Conservation (phyloP, 2,329 filamentous ascomycete genomes). For the Lachnellula suecica region DNA sequence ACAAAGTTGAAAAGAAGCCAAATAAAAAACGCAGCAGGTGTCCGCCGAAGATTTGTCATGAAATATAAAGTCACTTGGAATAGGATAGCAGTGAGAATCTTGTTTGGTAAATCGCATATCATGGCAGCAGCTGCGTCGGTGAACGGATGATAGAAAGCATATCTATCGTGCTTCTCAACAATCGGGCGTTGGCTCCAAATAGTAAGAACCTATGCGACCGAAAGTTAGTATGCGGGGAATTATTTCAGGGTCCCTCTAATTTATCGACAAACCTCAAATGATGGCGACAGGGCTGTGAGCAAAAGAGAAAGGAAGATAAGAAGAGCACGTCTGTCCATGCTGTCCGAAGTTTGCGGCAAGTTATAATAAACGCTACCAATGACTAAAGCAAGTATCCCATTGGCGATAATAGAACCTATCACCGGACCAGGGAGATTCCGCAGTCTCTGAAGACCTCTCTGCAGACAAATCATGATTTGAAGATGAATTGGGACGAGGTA, state of each 20-base stretch:
- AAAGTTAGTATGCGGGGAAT: neutral
- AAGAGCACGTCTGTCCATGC: constrained; percentile 61
- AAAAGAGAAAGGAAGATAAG: constrained; percentile 69
- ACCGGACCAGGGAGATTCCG: constrained; percentile 71
- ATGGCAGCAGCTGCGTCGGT: constrained; percentile 89
- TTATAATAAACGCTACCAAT: constrained; percentile 64
- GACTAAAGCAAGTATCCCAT: constrained; percentile 55
- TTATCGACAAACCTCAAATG: constrained; percentile 45
- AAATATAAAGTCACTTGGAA: constrained; percentile 87
- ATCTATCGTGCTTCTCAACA: constrained; percentile 85
- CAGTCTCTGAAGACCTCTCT: constrained; percentile 77
- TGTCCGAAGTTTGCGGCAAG: constrained; percentile 49
- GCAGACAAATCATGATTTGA: constrained; percentile 79
- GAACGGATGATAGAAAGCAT: constrained; percentile 87
- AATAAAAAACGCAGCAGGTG: constrained; percentile 79
- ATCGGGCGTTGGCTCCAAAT: constrained; percentile 86
- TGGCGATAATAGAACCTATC: constrained; percentile 42
- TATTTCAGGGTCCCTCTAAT: neutral
- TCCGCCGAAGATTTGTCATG: constrained; percentile 76
- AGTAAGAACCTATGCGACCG: constrained; percentile 56
- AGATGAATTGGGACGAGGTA: constrained; percentile 77
- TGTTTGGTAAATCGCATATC: constrained; percentile 83
- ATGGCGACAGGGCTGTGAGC: constrained; percentile 62
- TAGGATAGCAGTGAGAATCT: constrained; percentile 56
- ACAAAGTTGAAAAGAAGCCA: constrained; percentile 47